Percentiles rank a stretch among this genome's conserved stretches.
phyloP scores from a whole-genome alignment of 2,329 filamentous ascomycete genomes.

The Fusarium avenaceum region DNA sequence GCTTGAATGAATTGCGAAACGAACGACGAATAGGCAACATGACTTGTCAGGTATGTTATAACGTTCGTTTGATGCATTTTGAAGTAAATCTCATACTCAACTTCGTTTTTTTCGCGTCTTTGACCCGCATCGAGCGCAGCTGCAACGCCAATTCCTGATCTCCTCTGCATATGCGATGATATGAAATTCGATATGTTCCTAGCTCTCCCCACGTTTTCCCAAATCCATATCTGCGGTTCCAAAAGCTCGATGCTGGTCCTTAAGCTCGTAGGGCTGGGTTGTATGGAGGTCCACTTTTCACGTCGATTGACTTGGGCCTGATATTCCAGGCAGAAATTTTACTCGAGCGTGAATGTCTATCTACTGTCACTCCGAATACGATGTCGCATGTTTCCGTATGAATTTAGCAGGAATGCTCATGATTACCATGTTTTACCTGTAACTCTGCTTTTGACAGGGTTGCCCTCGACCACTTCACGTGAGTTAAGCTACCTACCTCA shows the following conservation, averaged over 20 bases:
- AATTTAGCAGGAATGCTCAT: no score
- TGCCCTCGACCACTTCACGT: no score
- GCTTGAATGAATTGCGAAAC: slow-evolving; percentile 18
- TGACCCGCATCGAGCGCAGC: slow-evolving; percentile 2
- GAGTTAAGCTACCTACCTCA: no score
- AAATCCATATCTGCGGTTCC: slow-evolving; percentile 31
- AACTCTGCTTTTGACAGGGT: no score
- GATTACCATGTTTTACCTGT: no score
- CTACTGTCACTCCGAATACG: no score
- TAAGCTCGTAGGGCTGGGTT: slow-evolving; percentile 50
- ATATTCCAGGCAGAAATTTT: slow-evolving; percentile 14
- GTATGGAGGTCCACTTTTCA: background rate
- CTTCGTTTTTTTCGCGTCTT: slow-evolving; percentile 24
- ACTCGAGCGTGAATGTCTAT: no score
- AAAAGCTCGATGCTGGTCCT: slow-evolving; percentile 50
- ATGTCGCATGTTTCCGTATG: no score
- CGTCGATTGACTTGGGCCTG: background rate
- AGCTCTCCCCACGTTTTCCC: slow-evolving; percentile 45
- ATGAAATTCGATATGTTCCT: slow-evolving; percentile 32
- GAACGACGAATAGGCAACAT: slow-evolving; percentile 23
- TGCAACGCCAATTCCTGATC: background rate
- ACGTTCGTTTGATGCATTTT: background rate
- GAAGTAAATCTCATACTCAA: slow-evolving; percentile 1
- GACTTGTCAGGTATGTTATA: background rate
- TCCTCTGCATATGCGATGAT: slow-evolving; percentile 33